phyloP scores from a whole-genome alignment of 2,329 filamentous ascomycete species.

The Penicillium hesseltinei region DNA sequence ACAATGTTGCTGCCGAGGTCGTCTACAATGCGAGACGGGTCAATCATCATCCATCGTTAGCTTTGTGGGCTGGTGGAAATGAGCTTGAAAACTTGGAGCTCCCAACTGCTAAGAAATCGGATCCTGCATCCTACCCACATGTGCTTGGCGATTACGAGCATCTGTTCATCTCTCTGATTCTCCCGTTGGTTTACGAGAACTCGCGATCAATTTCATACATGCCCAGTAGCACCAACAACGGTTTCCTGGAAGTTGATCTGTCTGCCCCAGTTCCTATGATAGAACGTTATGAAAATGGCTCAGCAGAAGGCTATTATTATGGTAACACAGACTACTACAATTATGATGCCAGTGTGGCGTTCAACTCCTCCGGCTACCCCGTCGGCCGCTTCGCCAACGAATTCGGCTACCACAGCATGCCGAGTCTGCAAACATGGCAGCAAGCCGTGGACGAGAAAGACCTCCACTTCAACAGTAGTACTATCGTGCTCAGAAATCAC shows the following conservation, averaged over 20 bases:
- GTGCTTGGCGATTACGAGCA: conserved; percentile 57
- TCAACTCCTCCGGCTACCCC: conserved; percentile 56
- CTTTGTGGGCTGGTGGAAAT: conserved; percentile 57
- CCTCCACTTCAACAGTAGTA: conserved; percentile 57
- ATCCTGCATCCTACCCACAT: conserved; percentile 45
- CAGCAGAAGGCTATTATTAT: conserved; percentile 52
- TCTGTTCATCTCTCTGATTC: conserved; percentile 56
- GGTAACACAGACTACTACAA: conserved; percentile 63
- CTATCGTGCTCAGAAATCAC: conserved; percentile 57
- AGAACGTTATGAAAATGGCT: conserved; percentile 57
- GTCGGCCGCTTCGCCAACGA: conserved; percentile 62
- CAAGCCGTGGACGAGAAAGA: conserved; percentile 53
- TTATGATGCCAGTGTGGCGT: conserved; percentile 54
- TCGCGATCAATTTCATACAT: conserved; percentile 60
- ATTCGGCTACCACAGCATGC: conserved; percentile 64
- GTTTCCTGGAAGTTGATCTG: conserved; percentile 56
- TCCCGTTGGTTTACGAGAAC: conserved; percentile 59
- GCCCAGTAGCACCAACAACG: conserved; percentile 60
- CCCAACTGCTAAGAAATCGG: conserved; percentile 41
- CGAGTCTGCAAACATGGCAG: conserved; percentile 58
- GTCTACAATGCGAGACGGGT: conserved; percentile 60
- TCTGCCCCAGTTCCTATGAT: conserved; percentile 53
- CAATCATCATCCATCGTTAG: conserved; percentile 59
- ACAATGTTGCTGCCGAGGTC: conserved; percentile 56
- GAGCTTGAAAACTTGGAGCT: conserved; percentile 60